Evolutionary conservation across 2,329 filamentous ascomycete genomes (phyloP), one percentile per base, ranked within the genome.

Genomic region (Sordariomycetes sp.): DNA sequence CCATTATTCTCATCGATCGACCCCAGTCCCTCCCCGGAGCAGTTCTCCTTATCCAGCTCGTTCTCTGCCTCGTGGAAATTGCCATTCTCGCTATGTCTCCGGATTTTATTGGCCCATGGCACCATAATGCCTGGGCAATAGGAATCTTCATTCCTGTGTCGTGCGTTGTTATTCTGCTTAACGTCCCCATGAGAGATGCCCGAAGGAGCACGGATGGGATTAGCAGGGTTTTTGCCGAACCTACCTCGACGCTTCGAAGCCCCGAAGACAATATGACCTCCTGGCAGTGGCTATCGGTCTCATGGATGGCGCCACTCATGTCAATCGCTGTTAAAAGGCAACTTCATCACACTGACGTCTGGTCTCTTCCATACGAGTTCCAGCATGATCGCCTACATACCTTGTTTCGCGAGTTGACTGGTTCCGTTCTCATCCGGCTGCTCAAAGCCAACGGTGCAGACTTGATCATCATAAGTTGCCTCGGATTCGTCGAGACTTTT

Each of bases 221-320:
- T 58, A 82, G 83, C 55, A 69, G 72, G 1, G 82, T 78, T 56
- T 72, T 75, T 20, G 61, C 50, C 17, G 24, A 69, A 4, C 82
- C 87, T 1, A 84, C 77, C 0, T 75, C 71, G 2, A 68, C 75
- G 2, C 71, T 87, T n/a, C 85, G 89, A 57, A 82, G 79, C 42
- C 76, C 90, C 0, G 90, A 96, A 67, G 90, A 96, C 63, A 83
- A 87, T 61, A 68, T 95, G 25, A 87, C 79, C 0, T 74, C 91
- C 1, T 90, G 89, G 79, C 87, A 91, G 62, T 96, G 89, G 70
- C 87, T 92, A 80, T 85, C 82, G 6, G 86, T 95, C 32, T 87
- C 82, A 0, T 96, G 90, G 90, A 85, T 95, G 71, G 74, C 75
- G 0, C 86, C 90, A 0, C 70, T 95, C 7, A 89, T 95, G 13